Conservation (phyloP, 768 basidiomycete genomes). For the Rhizopogon vulgaris region DNA sequence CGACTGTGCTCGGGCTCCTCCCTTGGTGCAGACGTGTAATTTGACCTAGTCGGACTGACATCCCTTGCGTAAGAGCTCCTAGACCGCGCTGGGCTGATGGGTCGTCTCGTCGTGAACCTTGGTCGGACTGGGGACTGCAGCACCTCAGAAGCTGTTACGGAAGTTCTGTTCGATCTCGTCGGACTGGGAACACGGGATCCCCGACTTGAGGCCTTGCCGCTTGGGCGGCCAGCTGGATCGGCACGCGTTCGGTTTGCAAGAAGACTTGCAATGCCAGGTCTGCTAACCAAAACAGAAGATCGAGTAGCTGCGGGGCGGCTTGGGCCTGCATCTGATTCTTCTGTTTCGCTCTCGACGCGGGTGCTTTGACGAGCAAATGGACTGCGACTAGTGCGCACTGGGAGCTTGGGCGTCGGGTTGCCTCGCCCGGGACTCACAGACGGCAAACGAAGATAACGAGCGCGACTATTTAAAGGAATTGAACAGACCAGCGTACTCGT, state of each 20-base stretch:
- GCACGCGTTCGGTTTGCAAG: constrained; percentile 28
- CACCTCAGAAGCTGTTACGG: constrained; percentile 15
- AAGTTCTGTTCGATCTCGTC: constrained; percentile 20
- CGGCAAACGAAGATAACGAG: constrained; percentile 74
- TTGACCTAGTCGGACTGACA: constrained; percentile 21
- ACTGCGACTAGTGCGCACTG: constrained; percentile 22
- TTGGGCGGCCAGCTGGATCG: constrained; percentile 20
- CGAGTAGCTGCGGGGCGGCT: constrained; percentile 16
- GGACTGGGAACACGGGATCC: constrained; percentile 26
- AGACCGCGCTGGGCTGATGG: constrained; percentile 34
- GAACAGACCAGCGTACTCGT: constrained; percentile 7
- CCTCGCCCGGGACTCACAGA: constrained; percentile 38
- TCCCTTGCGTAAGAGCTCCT: constrained; percentile 21
- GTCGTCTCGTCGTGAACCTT: constrained; percentile 30
- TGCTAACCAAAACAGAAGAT: constrained; percentile 20
- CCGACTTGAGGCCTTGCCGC: constrained; percentile 19
- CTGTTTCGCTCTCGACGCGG: constrained; percentile 23
- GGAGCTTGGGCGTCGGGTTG: constrained; percentile 21
- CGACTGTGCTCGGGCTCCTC: constrained; percentile 35
- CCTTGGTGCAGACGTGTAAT: constrained; percentile 24
- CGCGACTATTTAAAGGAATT: constrained; percentile 45
- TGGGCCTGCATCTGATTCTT: constrained; percentile 24
- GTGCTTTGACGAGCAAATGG: constrained; percentile 23
- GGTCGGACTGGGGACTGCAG: constrained; percentile 25
- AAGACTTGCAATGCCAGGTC: constrained; percentile 32